Evolutionary conservation across 1,284 basidiomycete species (phyloP).

Genomic region (Sporisorium scitamineum): DNA sequence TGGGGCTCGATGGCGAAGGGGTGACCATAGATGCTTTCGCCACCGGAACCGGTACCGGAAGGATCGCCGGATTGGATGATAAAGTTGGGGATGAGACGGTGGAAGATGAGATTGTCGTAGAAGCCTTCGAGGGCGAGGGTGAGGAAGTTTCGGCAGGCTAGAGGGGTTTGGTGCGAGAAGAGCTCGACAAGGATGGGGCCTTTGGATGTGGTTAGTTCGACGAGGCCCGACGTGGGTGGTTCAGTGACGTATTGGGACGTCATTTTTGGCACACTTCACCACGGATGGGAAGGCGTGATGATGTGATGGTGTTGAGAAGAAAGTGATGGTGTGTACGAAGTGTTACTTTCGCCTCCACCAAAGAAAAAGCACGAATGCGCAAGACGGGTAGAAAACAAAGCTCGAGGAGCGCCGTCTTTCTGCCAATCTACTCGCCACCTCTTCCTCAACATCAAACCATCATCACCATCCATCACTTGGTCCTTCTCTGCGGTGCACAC

Average conservation of each 20-base stretch:
- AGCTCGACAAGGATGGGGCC: constrained; percentile 78
- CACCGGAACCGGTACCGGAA: constrained; percentile 89
- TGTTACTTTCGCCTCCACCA: constrained; percentile 6
- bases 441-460: neutral
- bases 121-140: constrained; percentile 92
- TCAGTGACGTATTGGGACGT: constrained; percentile 62
- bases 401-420: neutral
- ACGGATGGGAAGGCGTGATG: neutral
- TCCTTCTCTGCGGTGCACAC: neutral
- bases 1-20: constrained; percentile 94
- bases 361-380: neutral
- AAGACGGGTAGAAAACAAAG: neutral
- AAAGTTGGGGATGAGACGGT: constrained; percentile 87
- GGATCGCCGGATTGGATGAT: constrained; percentile 95
- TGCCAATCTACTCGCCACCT: neutral
- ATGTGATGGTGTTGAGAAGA: neutral
- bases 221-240: constrained; percentile 81
- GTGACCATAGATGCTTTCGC: constrained; percentile 74
- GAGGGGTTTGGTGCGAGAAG: constrained; percentile 95
- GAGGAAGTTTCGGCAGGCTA: constrained; percentile 91
- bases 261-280: no score
- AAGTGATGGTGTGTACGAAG: neutral
- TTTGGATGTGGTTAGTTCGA: constrained; percentile 87
- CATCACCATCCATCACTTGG: neutral
- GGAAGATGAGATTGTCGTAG: constrained; percentile 94